Percentiles rank a stretch among this genome's conserved stretches.
These are phyloP conservation scores for Mycosphaerella arachidis DNA, from an alignment of 2,329 filamentous ascomycete genomes.

Conservation along the genomic window DNA sequence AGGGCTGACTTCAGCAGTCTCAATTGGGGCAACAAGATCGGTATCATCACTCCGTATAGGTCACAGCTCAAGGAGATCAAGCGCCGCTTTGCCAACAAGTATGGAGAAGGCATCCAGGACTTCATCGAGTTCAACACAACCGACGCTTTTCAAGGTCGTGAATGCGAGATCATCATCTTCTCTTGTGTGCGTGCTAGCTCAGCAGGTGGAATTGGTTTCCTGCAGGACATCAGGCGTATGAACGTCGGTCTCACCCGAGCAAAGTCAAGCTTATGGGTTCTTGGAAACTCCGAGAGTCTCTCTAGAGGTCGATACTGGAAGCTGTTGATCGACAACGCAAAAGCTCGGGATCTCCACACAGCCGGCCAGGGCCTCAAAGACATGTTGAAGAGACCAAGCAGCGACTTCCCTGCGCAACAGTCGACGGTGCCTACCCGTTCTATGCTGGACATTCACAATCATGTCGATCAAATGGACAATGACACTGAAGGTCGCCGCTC, in stretches of 20 bases:
- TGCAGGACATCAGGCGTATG: slow-evolving; percentile 97
- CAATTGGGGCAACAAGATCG: slow-evolving; percentile 68
- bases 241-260: slow-evolving; percentile 97
- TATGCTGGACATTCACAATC: slow-evolving; percentile 24
- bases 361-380: slow-evolving; percentile 54
- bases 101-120: slow-evolving; percentile 69
- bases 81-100: slow-evolving; percentile 65
- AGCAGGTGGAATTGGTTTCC: slow-evolving; percentile 95
- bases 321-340: slow-evolving; percentile 77
- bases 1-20: slow-evolving; percentile 56
- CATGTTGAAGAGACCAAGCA: slow-evolving; percentile 53
- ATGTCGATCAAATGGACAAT: slow-evolving; percentile 1
- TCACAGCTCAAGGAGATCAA: slow-evolving; percentile 81
- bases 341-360: slow-evolving; percentile 69
- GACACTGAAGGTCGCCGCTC: background rate
- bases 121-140: slow-evolving; percentile 97
- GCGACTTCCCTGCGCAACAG: slow-evolving; percentile 32
- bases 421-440: slow-evolving; percentile 12
- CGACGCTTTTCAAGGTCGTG: slow-evolving; percentile 93
- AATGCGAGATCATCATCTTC: slow-evolving; percentile 98
- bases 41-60: slow-evolving; percentile 98
- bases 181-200: slow-evolving; percentile 92
- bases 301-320: slow-evolving; percentile 88
- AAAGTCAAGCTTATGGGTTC: slow-evolving; percentile 92
- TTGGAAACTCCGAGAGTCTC: slow-evolving; percentile 85